Evolutionary conservation across 2,329 filamentous ascomycete species (phyloP).

Genomic region (Chaetomium sp.): DNA sequence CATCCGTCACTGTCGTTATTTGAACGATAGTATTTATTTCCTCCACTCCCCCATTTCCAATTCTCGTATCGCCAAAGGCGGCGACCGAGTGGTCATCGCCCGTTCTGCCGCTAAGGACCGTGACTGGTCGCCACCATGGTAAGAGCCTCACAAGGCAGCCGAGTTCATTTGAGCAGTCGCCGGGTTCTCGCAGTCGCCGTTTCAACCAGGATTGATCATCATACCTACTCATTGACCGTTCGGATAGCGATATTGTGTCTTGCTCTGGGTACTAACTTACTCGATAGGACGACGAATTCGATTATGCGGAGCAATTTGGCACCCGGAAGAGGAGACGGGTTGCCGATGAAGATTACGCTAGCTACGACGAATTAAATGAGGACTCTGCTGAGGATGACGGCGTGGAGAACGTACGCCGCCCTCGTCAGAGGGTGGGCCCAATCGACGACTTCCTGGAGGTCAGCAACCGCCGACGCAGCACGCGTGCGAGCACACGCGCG

Average conservation of each 20-base stretch:
- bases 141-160: neutral
- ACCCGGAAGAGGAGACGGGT: slow-evolving; percentile 29
- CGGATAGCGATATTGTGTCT: neutral
- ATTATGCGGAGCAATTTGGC: slow-evolving; percentile 14
- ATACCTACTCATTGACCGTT: neutral
- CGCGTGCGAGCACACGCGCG: slow-evolving; percentile 26
- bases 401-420: neutral
- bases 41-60: neutral
- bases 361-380: slow-evolving; percentile 14
- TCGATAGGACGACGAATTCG: slow-evolving; percentile 18
- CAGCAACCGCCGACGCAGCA: slow-evolving; percentile 22
- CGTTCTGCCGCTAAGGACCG: neutral
- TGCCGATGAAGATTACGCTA: slow-evolving; percentile 26
- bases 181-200: neutral
- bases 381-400: slow-evolving; percentile 24
- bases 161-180: neutral
- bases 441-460: slow-evolving; percentile 15
- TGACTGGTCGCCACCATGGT: slow-evolving; percentile 7
- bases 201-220: neutral
- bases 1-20: neutral
- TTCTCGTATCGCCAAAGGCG: neutral
- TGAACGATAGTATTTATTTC: neutral
- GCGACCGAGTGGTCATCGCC: neutral
- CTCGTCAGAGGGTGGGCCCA: slow-evolving; percentile 16
- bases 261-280: neutral